Evolutionary conservation across 2,329 filamentous ascomycete genomes (phyloP).

Genomic region (Colletotrichum brevisporum): DNA sequence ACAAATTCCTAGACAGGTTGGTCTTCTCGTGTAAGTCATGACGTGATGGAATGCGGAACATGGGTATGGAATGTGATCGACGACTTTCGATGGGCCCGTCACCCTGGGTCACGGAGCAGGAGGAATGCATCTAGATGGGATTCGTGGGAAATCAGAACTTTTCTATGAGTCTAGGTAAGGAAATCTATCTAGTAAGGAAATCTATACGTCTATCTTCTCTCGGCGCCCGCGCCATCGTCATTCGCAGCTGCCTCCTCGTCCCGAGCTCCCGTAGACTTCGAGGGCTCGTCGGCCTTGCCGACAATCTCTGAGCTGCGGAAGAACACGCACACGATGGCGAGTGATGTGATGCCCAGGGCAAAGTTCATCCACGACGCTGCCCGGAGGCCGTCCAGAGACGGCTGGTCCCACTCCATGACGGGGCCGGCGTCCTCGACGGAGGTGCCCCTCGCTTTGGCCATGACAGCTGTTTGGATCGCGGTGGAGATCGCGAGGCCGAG

Average conservation of each 20-base stretch:
- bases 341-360: slow-evolving; percentile 58
- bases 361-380: slow-evolving; percentile 68
- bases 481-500: slow-evolving; percentile 77
- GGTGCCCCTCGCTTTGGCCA: slow-evolving; percentile 63
- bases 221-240: slow-evolving; percentile 14
- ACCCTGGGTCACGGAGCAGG: too few species aligned
- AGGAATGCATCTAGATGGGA: too few species aligned
- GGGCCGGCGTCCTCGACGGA: slow-evolving; percentile 59
- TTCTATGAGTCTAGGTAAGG: too few species aligned
- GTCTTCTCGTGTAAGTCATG: too few species aligned
- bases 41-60: too few species aligned
- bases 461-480: slow-evolving; percentile 74
- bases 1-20: too few species aligned
- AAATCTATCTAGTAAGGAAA: neutral
- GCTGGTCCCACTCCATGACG: slow-evolving; percentile 58
- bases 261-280: slow-evolving; percentile 15
- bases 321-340: slow-evolving; percentile 60
- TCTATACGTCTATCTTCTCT: slow-evolving; percentile 16
- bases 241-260: slow-evolving; percentile 42
- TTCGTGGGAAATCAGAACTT: too few species aligned
- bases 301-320: slow-evolving; percentile 69
- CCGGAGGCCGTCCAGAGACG: slow-evolving; percentile 63
- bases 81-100: too few species aligned
- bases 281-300: slow-evolving; percentile 53
- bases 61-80: too few species aligned